Evolutionary conservation across 805 yeast species (phyloP).

Genomic region (Myxozyma kluyveri): DNA sequence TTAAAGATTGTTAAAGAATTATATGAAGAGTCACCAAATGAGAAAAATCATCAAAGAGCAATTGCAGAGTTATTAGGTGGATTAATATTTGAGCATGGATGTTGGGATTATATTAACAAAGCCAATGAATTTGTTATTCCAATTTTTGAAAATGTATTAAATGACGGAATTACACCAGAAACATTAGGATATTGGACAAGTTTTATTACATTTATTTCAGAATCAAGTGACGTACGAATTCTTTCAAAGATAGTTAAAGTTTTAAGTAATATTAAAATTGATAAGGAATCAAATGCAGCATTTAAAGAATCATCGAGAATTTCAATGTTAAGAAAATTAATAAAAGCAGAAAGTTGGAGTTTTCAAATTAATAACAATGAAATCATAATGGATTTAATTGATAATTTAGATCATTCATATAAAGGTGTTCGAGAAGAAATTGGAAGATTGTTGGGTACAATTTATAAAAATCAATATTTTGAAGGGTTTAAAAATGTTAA

Average conservation of each 20-base stretch:
- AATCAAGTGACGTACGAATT: slow-evolving; percentile 48
- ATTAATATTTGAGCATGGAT: slow-evolving; percentile 44
- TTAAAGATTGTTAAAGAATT: slow-evolving; percentile 48
- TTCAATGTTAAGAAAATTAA: slow-evolving; percentile 50
- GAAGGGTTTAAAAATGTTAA: slow-evolving; percentile 45
- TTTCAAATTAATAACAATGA: slow-evolving; percentile 41
- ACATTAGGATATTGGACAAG: slow-evolving; percentile 71
- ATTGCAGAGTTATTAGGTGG: slow-evolving; percentile 70
- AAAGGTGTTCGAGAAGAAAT: slow-evolving; percentile 60
- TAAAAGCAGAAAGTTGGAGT: slow-evolving; percentile 55
- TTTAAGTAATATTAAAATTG: slow-evolving; percentile 49
- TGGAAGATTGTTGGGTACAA: slow-evolving; percentile 56
- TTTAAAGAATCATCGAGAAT: slow-evolving; percentile 62
- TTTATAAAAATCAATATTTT: slow-evolving; percentile 45
- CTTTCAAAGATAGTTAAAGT: slow-evolving; percentile 50
- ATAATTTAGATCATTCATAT: slow-evolving; percentile 55
- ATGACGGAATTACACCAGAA: slow-evolving; percentile 68
- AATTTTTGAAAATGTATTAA: slow-evolving; percentile 42
- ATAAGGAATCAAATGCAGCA: slow-evolving; percentile 56
- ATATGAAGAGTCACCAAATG: slow-evolving; percentile 55
- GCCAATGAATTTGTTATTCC: slow-evolving; percentile 41
- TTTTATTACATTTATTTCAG: slow-evolving; percentile 60
- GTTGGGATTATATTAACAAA: slow-evolving; percentile 17
- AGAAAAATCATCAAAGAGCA: slow-evolving; percentile 73
- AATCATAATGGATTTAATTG: slow-evolving; percentile 44